phyloP scores from a whole-genome alignment of 441 rosid species.

The Aquilaria agallochum region DNA sequence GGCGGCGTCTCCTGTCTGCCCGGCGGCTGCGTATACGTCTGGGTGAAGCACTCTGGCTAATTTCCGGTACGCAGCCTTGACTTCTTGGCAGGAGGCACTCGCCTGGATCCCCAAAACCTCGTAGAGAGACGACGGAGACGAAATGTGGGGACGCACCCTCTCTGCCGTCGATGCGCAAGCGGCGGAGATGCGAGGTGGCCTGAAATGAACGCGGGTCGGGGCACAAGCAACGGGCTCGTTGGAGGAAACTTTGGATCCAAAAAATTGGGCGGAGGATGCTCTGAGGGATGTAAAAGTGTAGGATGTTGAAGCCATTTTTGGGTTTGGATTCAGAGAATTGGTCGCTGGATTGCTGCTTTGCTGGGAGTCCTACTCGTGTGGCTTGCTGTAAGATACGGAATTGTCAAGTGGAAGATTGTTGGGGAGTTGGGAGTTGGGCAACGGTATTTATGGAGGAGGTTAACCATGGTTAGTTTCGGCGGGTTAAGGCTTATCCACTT shows the following conservation, averaged over 20 bases:
- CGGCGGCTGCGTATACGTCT: conserved; percentile 31
- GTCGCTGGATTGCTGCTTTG: background rate
- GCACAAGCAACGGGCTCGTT: background rate
- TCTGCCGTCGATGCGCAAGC: conserved; percentile 36
- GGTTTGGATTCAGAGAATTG: background rate
- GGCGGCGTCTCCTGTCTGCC: conserved; percentile 14
- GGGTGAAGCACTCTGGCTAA: conserved; percentile 63
- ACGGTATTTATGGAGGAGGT: conserved; percentile 7
- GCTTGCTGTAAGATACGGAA: background rate
- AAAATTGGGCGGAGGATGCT: conserved; percentile 15
- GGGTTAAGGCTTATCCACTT: conserved; percentile 27
- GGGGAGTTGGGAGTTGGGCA: background rate
- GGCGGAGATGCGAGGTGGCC: conserved; percentile 29
- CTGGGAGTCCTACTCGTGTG: no score
- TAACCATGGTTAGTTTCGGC: conserved; percentile 28
- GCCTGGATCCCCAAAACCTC: conserved; percentile 49
- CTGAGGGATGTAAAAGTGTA: conserved; percentile 14
- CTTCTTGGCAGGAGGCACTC: conserved; percentile 54
- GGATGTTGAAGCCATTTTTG: conserved; percentile 26
- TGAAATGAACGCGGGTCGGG: conserved; percentile 27
- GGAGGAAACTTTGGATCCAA: conserved; percentile 11
- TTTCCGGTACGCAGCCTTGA: conserved; percentile 61
- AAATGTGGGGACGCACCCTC: conserved; percentile 18
- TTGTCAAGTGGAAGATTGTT: no score
- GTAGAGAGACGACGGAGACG: conserved; percentile 35